Evolutionary conservation across 495 filamentous ascomycete species (phyloP).

Genomic region (Melanomma pulvis-pyrius): DNA sequence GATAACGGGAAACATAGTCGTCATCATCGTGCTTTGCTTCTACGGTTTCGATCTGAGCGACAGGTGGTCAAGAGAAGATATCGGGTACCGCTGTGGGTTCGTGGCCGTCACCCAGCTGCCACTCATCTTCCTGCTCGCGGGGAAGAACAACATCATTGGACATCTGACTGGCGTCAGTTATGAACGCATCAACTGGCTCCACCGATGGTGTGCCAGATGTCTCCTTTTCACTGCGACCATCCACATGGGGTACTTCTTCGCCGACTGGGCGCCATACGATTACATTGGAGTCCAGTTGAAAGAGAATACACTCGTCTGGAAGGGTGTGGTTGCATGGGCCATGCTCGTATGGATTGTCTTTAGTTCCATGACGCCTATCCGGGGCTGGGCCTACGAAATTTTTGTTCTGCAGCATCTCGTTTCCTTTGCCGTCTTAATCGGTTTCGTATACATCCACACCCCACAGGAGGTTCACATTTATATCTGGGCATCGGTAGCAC

Average conservation of each 20-base stretch:
- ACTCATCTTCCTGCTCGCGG: conserved; percentile 74
- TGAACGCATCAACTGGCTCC: conserved; percentile 80
- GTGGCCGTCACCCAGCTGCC: conserved; percentile 81
- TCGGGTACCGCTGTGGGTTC: conserved; percentile 77
- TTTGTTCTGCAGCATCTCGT: conserved; percentile 81
- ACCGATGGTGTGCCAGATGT: conserved; percentile 76
- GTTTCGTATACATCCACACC: conserved; percentile 66
- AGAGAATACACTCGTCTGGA: conserved; percentile 65
- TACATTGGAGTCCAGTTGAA: conserved; percentile 64
- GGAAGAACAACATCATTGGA: conserved; percentile 76
- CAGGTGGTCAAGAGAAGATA: conserved; percentile 62
- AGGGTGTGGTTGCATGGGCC: conserved; percentile 74
- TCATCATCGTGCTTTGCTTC: conserved; percentile 62
- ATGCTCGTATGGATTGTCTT: conserved; percentile 73
- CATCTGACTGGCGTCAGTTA: conserved; percentile 68
- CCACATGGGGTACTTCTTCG: conserved; percentile 73
- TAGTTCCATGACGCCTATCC: conserved; percentile 67
- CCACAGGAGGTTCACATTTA: conserved; percentile 56
- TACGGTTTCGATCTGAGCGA: conserved; percentile 48
- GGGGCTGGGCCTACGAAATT: conserved; percentile 72
- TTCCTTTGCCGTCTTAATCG: conserved; percentile 68
- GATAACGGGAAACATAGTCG: conserved; percentile 57
- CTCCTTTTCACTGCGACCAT: conserved; percentile 74
- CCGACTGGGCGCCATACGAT: conserved; percentile 66
- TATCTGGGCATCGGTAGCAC: conserved; percentile 74